Evolutionary conservation across 352 stramenopile genomes (phyloP).

Genomic region (Elongisporangium anandrum): DNA sequence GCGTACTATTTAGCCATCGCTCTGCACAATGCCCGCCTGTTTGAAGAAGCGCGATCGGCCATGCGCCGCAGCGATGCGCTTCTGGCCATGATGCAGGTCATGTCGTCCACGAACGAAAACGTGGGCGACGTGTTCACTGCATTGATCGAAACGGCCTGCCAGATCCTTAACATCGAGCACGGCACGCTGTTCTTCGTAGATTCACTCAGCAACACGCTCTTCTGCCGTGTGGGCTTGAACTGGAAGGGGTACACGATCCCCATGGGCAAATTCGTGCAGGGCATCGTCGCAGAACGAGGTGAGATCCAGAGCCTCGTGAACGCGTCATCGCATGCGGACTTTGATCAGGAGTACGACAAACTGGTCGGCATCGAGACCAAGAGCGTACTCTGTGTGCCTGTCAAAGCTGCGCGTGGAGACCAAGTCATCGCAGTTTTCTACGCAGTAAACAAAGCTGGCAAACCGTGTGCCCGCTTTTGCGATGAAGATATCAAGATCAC

Average conservation of each 20-base stretch:
- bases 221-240: conserved; percentile 56
- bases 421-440: conserved; percentile 78
- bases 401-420: conserved; percentile 42
- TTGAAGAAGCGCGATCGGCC: conserved; percentile 48
- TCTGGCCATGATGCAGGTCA: conserved; percentile 52
- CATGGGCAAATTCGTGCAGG: conserved; percentile 63
- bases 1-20: conserved; percentile 65
- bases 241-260: conserved; percentile 71
- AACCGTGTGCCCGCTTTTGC: conserved; percentile 35
- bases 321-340: conserved; percentile 51
- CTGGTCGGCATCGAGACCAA: conserved; percentile 54
- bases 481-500: conserved; percentile 65
- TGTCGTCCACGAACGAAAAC: conserved; percentile 44
- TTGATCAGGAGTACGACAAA: conserved; percentile 64
- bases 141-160: conserved; percentile 34
- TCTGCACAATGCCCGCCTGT: conserved; percentile 60
- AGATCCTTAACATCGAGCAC: conserved; percentile 56
- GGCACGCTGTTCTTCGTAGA: conserved; percentile 79
- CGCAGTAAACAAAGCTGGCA: conserved; percentile 67
- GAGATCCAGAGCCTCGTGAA: conserved; percentile 56
- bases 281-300: conserved; percentile 56
- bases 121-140: conserved; percentile 39
- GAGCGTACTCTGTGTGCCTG: conserved; percentile 67
- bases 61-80: conserved; percentile 64
- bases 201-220: conserved; percentile 58